Base-by-base conservation (phyloP, 2,329 filamentous ascomycete genomes). In the Ophiostoma sp. region DNA sequence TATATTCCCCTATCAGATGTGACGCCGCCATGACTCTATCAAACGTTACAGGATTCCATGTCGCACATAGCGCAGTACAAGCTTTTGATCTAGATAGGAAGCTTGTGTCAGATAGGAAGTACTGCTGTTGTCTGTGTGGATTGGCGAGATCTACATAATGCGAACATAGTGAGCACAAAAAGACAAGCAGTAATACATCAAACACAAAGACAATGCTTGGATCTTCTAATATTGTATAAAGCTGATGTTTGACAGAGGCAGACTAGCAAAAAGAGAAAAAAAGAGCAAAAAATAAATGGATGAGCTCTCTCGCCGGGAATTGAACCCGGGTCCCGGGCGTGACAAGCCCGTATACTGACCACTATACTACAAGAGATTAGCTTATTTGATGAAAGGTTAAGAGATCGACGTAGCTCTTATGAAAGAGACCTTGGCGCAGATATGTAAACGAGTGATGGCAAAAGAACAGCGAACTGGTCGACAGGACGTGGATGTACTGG, bases 361-460 rank as follows among this genome's bases (percentile, higher is more conserved):
- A 60, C 55, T 60, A 60, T 60, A 55, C 49, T 60, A 60, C 55
- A 60, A 60, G 55, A 60, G 18, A 60, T 27, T 60, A 36, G 55
- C 55, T 60, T 60, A 38, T 60, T 60, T 38, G 18, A 38, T 16
- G 11, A 36, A 42, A 14, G 3, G 18, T 16, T 16, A 40, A 4
- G 44, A 1, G 18, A 5, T 16, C 8, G 14, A 8, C 12, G 12
- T 65, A 65, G 12, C 6, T 38, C 8, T 52, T 49, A 49, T 36
- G 18, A 52, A 5, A 52, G 27, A 11, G 49, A 45, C 8, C 18
- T 7, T n/a, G 4, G 18, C 14, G 49, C 49, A 55, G 3, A 27
- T 27, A 27, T 27, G 27, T 27, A 27, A 27, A 27, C 27, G 27
- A 27, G 27, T 27, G 27, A 27, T 27, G 27, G 27, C 27, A 27